These are phyloP conservation scores for Stipa capillata DNA, from an alignment of 176 grass and related monocot species.

Conservation along the genomic window DNA sequence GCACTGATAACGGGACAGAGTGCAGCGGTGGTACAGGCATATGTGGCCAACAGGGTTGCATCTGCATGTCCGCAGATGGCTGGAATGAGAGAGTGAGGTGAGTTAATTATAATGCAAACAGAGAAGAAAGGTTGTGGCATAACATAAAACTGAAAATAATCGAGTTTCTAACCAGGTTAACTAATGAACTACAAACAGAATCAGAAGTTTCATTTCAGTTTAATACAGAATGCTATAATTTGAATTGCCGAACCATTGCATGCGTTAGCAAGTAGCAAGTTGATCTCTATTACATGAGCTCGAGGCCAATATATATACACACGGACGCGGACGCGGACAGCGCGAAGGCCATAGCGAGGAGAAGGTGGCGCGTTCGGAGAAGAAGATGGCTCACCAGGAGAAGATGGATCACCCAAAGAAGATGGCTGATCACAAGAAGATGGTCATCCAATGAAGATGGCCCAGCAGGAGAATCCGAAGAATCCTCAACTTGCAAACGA, in stretches of 20 bases:
- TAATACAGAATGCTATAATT: neutral
- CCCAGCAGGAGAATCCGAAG: too few species aligned
- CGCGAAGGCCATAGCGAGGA: too few species aligned
- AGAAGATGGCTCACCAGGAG: too few species aligned
- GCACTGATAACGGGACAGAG: conserved; percentile 65
- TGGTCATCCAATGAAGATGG: too few species aligned
- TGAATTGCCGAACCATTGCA: neutral
- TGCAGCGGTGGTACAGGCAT: conserved; percentile 68
- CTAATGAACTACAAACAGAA: conserved; percentile 1
- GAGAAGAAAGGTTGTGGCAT: neutral
- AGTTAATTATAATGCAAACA: conserved; percentile 22
- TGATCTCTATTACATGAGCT: too few species aligned
- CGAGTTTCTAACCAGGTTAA: neutral
- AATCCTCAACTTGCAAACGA: too few species aligned
- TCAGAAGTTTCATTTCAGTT: neutral
- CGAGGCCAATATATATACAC: too few species aligned
- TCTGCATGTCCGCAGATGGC: conserved; percentile 70
- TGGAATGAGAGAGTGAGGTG: conserved; percentile 26
- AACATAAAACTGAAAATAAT: neutral
- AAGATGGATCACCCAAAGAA: too few species aligned
- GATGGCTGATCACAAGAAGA: too few species aligned
- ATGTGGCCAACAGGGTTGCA: conserved; percentile 95
- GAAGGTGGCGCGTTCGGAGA: too few species aligned
- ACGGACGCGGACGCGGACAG: too few species aligned
- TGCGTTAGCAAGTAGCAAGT: too few species aligned